Evolutionary conservation across 768 basidiomycete species (phyloP).

Genomic region (Mycena filopes): DNA sequence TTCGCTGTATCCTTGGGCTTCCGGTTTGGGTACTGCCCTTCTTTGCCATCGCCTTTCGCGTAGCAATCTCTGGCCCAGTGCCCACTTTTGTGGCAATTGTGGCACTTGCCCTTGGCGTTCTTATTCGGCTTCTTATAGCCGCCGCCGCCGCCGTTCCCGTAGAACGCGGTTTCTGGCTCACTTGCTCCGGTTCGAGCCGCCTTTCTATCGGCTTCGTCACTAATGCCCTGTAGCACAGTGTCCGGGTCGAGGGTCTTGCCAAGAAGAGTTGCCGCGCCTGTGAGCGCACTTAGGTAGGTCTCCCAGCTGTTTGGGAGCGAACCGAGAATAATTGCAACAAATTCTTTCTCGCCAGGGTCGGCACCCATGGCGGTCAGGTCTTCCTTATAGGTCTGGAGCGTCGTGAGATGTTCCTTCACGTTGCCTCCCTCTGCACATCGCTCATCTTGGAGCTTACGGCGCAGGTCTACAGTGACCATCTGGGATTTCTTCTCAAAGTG

Average conservation of each 20-base stretch:
- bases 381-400: too few species aligned
- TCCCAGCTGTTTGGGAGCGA: not conserved
- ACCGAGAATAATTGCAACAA: not conserved
- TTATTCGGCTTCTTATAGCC: conserved; percentile 11
- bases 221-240: not conserved
- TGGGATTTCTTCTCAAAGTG: too few species aligned
- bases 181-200: not conserved
- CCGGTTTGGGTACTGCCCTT: conserved; percentile 44
- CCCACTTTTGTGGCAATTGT: conserved; percentile 45
- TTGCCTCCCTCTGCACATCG: too few species aligned
- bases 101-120: conserved; percentile 30
- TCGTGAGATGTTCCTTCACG: too few species aligned
- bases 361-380: too few species aligned
- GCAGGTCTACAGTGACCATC: too few species aligned
- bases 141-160: conserved; percentile 1
- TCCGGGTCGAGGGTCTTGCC: not conserved
- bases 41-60: conserved; percentile 50
- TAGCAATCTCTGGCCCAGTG: conserved; percentile 47
- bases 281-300: not conserved
- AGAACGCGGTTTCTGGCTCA: conserved; percentile 14
- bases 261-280: not conserved
- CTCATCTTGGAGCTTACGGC: too few species aligned
- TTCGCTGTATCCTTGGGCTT: conserved; percentile 23
- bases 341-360: too few species aligned
- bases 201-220: too few species aligned